Conservation (phyloP, 2,329 filamentous ascomycete genomes). For the Trichoderma gracile region DNA sequence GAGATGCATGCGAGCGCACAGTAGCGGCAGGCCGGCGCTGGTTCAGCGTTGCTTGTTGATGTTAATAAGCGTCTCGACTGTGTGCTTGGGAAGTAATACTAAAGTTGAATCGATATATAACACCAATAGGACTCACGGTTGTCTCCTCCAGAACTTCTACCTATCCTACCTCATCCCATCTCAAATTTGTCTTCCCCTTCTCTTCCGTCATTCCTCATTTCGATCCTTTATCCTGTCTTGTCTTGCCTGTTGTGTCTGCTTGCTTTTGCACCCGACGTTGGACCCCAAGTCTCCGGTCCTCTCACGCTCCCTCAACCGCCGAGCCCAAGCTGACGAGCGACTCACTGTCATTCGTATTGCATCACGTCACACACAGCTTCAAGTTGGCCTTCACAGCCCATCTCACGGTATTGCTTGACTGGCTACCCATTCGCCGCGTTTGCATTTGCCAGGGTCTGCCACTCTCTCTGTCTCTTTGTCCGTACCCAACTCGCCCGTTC, state of each 20-base stretch:
- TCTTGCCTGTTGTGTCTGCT: neutral
- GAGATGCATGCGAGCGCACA: neutral
- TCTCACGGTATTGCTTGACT: neutral
- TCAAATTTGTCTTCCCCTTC: too few relatives aligned
- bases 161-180: too few relatives aligned
- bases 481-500: neutral
- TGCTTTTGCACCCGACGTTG: neutral
- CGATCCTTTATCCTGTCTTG: too few relatives aligned
- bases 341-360: neutral
- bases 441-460: too few relatives aligned
- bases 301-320: neutral
- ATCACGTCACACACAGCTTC: constrained; percentile 20
- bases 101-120: neutral
- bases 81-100: neutral
- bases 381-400: neutral
- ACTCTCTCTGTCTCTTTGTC: neutral
- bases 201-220: too few relatives aligned
- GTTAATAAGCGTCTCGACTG: constrained; percentile 8
- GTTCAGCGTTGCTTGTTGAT: neutral
- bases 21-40: neutral
- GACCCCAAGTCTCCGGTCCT: neutral
- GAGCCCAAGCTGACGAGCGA: constrained; percentile 6
- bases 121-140: neutral
- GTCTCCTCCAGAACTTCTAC: neutral
- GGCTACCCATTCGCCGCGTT: neutral